phyloP scores from a whole-genome alignment of 2,329 filamentous ascomycete genomes.

The Diaporthe citri region DNA sequence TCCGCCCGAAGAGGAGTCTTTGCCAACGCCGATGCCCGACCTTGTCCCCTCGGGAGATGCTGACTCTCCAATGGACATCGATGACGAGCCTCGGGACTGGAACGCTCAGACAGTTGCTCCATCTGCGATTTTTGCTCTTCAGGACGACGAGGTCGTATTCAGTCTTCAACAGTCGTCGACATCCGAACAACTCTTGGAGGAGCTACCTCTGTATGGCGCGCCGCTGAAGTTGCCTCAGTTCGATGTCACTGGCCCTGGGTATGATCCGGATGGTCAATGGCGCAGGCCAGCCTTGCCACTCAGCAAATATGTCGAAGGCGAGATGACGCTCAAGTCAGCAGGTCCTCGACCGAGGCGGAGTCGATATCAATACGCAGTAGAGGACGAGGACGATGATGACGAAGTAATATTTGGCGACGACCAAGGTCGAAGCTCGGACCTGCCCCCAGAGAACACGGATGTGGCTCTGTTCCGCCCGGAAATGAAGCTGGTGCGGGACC shows the following conservation, averaged over 20 bases:
- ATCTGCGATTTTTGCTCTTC: conserved; percentile 85
- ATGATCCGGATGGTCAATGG: conserved; percentile 79
- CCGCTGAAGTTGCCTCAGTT: conserved; percentile 70
- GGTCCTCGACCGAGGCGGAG: conserved; percentile 81
- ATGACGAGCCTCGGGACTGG: conserved; percentile 52
- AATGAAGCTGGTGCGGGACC: conserved; percentile 89
- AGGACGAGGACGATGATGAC: conserved; percentile 70
- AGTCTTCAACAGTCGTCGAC: conserved; percentile 79
- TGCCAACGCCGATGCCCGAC: conserved; percentile 72
- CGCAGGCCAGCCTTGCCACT: conserved; percentile 83
- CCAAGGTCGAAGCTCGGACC: conserved; percentile 50
- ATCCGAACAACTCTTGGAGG: conserved; percentile 81
- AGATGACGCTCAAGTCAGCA: conserved; percentile 76
- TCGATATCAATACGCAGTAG: conserved; percentile 84
- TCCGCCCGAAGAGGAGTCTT: conserved; percentile 45
- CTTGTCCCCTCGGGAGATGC: conserved; percentile 74
- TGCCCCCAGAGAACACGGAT: conserved; percentile 78
- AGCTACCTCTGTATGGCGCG: conserved; percentile 83
- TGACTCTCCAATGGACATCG: conserved; percentile 64
- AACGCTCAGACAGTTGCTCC: conserved; percentile 69
- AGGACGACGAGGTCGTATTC: conserved; percentile 85
- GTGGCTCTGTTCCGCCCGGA: conserved; percentile 92
- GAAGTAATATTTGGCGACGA: conserved; percentile 54
- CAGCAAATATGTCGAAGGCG: conserved; percentile 87
- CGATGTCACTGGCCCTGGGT: conserved; percentile 69